Evolutionary conservation across 2,329 filamentous ascomycete genomes (phyloP).

Genomic region (Metarhizium sp.): DNA sequence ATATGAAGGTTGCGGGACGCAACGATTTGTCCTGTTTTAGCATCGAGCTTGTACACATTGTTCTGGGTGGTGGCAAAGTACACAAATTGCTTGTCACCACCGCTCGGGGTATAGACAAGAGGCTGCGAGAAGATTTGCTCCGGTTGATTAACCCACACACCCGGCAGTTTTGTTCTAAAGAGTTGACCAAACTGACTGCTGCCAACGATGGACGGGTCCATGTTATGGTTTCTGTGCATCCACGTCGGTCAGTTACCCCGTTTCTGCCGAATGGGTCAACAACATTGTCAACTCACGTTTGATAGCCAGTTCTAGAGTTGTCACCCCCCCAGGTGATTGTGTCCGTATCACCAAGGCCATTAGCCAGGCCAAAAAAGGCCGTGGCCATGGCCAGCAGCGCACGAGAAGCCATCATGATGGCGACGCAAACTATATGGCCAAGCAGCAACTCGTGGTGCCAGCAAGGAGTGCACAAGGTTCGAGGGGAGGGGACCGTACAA

Average conservation of each 20-base stretch:
- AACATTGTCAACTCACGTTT: slow-evolving; percentile 29
- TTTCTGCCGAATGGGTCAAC: background rate
- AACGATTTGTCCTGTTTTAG: slow-evolving; percentile 43
- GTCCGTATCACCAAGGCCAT: slow-evolving; percentile 35
- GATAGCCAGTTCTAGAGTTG: slow-evolving; percentile 43
- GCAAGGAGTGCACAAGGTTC: background rate
- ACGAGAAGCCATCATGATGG: slow-evolving; percentile 16
- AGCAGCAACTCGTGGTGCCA: background rate
- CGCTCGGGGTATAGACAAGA: slow-evolving; percentile 37
- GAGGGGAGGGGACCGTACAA: background rate
- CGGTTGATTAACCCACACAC: slow-evolving; percentile 35
- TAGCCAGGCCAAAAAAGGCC: slow-evolving; percentile 22
- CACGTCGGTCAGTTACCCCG: background rate
- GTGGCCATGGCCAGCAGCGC: slow-evolving; percentile 22
- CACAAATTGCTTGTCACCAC: slow-evolving; percentile 39
- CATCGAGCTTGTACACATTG: slow-evolving; percentile 47
- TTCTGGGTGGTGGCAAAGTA: slow-evolving; percentile 49
- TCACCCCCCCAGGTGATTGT: slow-evolving; percentile 53
- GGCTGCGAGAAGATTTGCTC: slow-evolving; percentile 47
- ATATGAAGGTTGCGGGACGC: slow-evolving; percentile 35
- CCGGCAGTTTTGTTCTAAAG: slow-evolving; percentile 42
- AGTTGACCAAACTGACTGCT: slow-evolving; percentile 46
- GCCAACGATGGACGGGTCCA: slow-evolving; percentile 49
- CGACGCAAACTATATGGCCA: background rate
- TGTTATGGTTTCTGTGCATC: slow-evolving; percentile 44